phyloP scores from a whole-genome alignment of 805 yeast species.

The Wickerhamomyces sydowiorum region DNA sequence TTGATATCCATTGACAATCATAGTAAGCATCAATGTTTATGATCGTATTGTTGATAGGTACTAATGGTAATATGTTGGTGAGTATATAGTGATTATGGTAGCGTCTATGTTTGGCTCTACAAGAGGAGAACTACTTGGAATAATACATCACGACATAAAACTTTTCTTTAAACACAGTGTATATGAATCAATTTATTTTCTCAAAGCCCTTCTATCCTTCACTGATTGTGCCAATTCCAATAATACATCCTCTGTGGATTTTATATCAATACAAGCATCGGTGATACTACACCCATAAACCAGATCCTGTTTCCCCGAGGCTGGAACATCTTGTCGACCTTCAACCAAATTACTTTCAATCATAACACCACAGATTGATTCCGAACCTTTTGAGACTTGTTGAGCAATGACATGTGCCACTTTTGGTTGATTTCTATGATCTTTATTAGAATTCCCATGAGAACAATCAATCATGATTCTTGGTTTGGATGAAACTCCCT shows the following conservation, averaged over 20 bases:
- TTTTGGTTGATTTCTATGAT: constrained; percentile 88
- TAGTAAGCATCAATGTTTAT: no score
- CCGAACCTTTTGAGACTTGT: constrained; percentile 73
- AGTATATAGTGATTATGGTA: no score
- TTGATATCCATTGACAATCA: no score
- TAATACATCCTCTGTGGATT: constrained; percentile 69
- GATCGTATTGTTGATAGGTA: no score
- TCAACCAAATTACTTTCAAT: constrained; percentile 88
- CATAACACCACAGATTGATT: constrained; percentile 86
- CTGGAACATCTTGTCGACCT: constrained; percentile 87
- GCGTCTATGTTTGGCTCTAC: no score
- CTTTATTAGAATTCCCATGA: constrained; percentile 91
- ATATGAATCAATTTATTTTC: background rate
- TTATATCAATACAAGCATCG: constrained; percentile 97
- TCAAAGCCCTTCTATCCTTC: constrained; percentile 54
- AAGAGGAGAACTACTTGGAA: no score
- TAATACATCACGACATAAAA: no score
- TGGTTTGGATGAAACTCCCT: constrained; percentile 34
- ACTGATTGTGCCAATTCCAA: constrained; percentile 74
- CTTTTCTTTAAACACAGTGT: no score
- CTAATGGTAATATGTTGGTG: no score
- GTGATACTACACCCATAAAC: constrained; percentile 93
- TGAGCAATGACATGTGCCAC: constrained; percentile 75
- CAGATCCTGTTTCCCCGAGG: constrained; percentile 68
- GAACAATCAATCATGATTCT: constrained; percentile 96